Conservation (phyloP, 305 asterid species). For the Fraxinus platypoda region DNA sequence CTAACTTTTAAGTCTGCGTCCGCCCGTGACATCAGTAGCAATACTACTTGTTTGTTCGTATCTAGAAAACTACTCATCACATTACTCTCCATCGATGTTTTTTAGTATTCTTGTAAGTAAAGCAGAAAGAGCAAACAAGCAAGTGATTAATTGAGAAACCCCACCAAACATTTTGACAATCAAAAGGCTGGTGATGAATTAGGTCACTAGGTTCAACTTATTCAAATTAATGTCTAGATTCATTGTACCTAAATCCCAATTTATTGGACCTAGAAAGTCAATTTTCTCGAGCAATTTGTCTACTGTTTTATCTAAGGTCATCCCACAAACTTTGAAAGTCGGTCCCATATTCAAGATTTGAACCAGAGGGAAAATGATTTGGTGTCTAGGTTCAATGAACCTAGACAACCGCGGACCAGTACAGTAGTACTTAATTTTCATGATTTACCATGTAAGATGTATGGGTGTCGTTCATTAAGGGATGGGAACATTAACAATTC, state of each 20-base stretch:
- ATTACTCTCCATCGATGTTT: background rate
- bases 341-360: slow-evolving; percentile 14
- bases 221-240: slow-evolving; percentile 22
- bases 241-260: slow-evolving; percentile 25
- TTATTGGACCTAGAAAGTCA: background rate
- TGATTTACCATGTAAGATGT: background rate
- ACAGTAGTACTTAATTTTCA: background rate
- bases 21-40: too few species aligned
- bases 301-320: background rate
- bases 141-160: background rate
- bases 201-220: too few species aligned
- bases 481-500: background rate
- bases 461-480: background rate
- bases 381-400: slow-evolving; percentile 45
- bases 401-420: background rate
- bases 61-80: background rate
- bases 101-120: background rate
- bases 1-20: too few species aligned
- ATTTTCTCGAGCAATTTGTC: background rate
- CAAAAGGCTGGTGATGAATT: background rate
- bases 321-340: slow-evolving; percentile 10
- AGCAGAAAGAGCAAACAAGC: background rate
- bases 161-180: background rate
- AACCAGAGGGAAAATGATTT: slow-evolving; percentile 9
- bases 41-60: background rate